Evolutionary conservation across 2,329 filamentous ascomycete genomes (phyloP).

Genomic region (Hortaea werneckii): DNA sequence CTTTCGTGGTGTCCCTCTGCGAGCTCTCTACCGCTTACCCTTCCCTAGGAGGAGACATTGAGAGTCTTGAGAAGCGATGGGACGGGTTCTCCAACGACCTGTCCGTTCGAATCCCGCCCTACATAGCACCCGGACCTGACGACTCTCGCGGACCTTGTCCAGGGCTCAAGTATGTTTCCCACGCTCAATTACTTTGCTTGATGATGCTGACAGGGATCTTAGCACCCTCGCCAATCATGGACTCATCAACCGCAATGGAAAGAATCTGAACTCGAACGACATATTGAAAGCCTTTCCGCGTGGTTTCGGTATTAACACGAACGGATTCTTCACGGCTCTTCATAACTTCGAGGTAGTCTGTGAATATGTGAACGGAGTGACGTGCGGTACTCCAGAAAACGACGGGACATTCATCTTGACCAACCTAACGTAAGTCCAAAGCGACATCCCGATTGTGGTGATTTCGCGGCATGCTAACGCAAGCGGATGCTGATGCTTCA

Average conservation of each 20-base stretch:
- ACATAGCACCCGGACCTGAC: slow-evolving; percentile 14
- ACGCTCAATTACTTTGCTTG: too few species aligned
- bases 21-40: not conserved
- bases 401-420: slow-evolving; percentile 2
- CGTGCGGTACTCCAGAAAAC: not conserved
- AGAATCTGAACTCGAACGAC: not conserved
- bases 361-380: slow-evolving; percentile 1
- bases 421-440: slow-evolving; percentile 1
- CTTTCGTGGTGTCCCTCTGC: not conserved
- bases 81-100: slow-evolving; percentile 1
- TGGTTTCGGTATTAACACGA: not conserved
- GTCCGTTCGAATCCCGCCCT: not conserved
- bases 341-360: slow-evolving; percentile 1
- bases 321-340: not conserved
- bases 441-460: too few species aligned
- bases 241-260: slow-evolving; percentile 31
- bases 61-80: slow-evolving; percentile 1
- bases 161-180: slow-evolving; percentile 8
- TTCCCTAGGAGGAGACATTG: not conserved
- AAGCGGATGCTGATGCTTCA: too few species aligned
- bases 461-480: too few species aligned
- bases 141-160: slow-evolving; percentile 25
- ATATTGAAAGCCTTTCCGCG: not conserved
- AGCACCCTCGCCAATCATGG: slow-evolving; percentile 24
- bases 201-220: too few species aligned